These are phyloP conservation scores for Rhizopogon vulgaris DNA, from an alignment of 768 basidiomycete genomes.

Conservation along the genomic window DNA sequence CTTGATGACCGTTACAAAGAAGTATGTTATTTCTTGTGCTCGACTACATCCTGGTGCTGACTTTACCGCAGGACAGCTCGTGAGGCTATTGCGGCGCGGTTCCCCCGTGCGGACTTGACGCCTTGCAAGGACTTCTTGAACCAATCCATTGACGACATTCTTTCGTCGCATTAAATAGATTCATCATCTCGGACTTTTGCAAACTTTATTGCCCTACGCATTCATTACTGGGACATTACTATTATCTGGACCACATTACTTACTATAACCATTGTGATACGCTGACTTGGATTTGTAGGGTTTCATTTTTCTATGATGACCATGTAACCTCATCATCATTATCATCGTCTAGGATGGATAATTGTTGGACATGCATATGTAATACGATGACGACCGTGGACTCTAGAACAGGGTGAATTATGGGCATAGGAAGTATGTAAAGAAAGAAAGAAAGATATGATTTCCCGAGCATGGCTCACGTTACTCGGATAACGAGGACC, in stretches of 20 bases:
- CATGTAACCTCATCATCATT: too few species aligned
- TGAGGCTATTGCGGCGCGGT: constrained; percentile 54
- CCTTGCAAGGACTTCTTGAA: constrained; percentile 59
- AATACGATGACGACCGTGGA: constrained; percentile 10
- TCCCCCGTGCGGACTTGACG: constrained; percentile 61
- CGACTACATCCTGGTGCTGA: constrained; percentile 2
- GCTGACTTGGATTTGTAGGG: neutral
- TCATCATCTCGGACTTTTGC: neutral
- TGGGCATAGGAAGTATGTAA: neutral
- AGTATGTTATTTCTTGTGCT: constrained; percentile 32
- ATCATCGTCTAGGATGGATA: neutral
- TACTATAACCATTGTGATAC: neutral
- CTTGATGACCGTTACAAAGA: constrained; percentile 68
- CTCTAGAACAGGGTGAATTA: constrained; percentile 1
- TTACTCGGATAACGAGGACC: constrained; percentile 68
- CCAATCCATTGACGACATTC: constrained; percentile 58
- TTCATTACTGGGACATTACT: constrained; percentile 5
- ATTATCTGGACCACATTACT: neutral
- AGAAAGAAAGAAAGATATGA: constrained; percentile 2
- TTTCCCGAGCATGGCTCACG: constrained; percentile 20
- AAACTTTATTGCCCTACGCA: constrained; percentile 3
- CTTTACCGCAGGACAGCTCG: constrained; percentile 44
- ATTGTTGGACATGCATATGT: neutral
- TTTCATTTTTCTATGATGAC: neutral
- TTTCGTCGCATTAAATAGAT: constrained; percentile 45